Base-by-base conservation (phyloP, 345 rosid genomes). In the Aegle marmelos region DNA sequence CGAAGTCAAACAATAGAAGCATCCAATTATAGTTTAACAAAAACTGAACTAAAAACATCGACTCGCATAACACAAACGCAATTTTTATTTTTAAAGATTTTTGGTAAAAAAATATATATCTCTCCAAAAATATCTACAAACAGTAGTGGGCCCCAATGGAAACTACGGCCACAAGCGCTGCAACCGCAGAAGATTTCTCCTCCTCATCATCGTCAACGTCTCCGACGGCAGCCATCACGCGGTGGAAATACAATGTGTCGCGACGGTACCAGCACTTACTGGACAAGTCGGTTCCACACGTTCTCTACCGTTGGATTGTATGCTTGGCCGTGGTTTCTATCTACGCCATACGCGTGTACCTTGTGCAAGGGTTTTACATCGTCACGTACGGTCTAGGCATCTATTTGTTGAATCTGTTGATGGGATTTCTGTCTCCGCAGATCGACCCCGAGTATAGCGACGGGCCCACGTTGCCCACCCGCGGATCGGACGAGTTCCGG, bases 361-460 rank as follows among this genome's bases (percentile, higher is more conserved):
- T 91, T 4, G 86, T 94, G 24, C 87, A 93, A 86, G 99, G 98
- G 7, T 95, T 90, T 87, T 92, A 93, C 88, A 87, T 95, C 88
- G 84, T 95, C 86, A 88, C 99, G 36, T 95, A 92, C 84, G 99
- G 87, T 24, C 87, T 93, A 22, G 97, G 98, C 66, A 93, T 95
- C 87, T 95, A 93, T 86, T 78, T 93, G 88, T 85, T 95, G 39
- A 95, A 91, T 69, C 93, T 93, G 71, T 86, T 95, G 79, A 92
- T 96, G 50, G 97, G 93, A 6, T 96, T 96, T 75, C 87, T 96
- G 17, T 93, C 99, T 53, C 99, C 99, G 66, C 98, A 91, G 81
- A 91, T 92, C 50, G 99, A 96, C 79, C 99, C 97, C 6, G 98
- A 93, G 86, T 79, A 83, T 56, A 81, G 79, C 19, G 91, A 87